Conservation (phyloP, 2,329 filamentous ascomycete genomes). For the Lasiodiplodia sp. region DNA sequence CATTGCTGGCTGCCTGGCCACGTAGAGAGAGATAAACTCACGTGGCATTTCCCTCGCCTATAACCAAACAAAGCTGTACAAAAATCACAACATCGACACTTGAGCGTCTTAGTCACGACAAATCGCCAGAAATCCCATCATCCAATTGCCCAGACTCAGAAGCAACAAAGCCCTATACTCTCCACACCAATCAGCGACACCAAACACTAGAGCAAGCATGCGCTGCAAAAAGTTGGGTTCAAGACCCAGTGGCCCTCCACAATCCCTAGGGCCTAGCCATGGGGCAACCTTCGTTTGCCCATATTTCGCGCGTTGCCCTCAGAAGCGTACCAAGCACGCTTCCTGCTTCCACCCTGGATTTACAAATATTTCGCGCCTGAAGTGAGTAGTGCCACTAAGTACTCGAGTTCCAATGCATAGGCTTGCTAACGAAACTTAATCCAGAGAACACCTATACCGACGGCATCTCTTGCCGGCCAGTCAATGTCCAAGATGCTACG, state of each 20-base stretch:
- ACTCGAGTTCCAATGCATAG: not conserved
- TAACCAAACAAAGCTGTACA: not conserved
- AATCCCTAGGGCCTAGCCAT: too few species aligned
- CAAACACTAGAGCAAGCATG: too few species aligned
- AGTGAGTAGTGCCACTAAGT: not conserved
- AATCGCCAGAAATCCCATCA: not conserved
- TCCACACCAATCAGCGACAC: too few species aligned
- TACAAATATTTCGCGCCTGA: not conserved
- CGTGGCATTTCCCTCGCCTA: not conserved
- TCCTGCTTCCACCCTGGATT: not conserved
- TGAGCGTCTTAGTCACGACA: not conserved
- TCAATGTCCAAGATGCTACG: not conserved
- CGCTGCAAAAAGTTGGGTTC: too few species aligned
- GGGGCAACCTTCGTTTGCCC: not conserved
- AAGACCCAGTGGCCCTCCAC: too few species aligned
- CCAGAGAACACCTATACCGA: not conserved
- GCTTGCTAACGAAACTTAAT: not conserved
- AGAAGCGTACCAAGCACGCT: not conserved
- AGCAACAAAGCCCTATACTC: too few species aligned
- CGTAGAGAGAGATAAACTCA: not conserved
- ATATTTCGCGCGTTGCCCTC: not conserved
- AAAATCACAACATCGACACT: not conserved
- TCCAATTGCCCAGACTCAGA: too few species aligned
- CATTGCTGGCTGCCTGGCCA: not conserved
- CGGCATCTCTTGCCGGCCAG: not conserved